Base-by-base conservation (phyloP, 2,329 filamentous ascomycete species). In the Grosmannia penicillata region DNA sequence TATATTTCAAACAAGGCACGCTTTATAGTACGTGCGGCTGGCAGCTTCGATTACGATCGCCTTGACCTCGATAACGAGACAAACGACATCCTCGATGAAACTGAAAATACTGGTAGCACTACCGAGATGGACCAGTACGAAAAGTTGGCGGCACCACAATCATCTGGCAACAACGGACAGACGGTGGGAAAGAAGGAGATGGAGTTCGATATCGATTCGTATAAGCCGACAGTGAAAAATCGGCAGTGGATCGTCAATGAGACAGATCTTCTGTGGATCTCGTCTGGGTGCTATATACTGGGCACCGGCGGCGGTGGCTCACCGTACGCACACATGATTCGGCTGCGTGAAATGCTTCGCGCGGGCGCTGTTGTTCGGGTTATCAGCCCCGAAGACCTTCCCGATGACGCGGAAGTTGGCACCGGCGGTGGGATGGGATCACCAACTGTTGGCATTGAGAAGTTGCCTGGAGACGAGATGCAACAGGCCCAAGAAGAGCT, bases 361-460 rank as follows among this genome's bases (percentile, higher is more conserved):
- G 54, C 55, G 5, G 71, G 71, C 0, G 64, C 63, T 6, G 56
- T 58, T 0, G 62, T 75, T 22, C 61, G 61, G 23, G 63, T 76
- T 0, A 57, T 76, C 9, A 66, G 59, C 36, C 63, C 68, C 0
- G 49, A 61, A 9, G 63, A 71, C 39, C 54, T 77, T 3, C 45
- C 58, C 0, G 65, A 72, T 39, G 56, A 67, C 32, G 67, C 65
- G 5, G 56, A 61, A 1, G 62, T 78, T 23, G 69, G 66, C 8
- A 70, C 68, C 40, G 72, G 69, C 9, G 72, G 71, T 1, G 66
- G 67, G 43, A 68, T 67, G 46, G 73, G 74, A 24, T 72, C 68
- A 14, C 75, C 75, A 1, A 71, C 70, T 4, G 73, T 78, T 0
- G 62, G 62, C 1, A 70, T 75, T 40, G 74, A 79, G 54, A 72